Percentiles rank a stretch among this genome's conserved stretches.
Evolutionary conservation across 1,139 yeast species (phyloP).

Genomic region (Pichia cactophila): DNA sequence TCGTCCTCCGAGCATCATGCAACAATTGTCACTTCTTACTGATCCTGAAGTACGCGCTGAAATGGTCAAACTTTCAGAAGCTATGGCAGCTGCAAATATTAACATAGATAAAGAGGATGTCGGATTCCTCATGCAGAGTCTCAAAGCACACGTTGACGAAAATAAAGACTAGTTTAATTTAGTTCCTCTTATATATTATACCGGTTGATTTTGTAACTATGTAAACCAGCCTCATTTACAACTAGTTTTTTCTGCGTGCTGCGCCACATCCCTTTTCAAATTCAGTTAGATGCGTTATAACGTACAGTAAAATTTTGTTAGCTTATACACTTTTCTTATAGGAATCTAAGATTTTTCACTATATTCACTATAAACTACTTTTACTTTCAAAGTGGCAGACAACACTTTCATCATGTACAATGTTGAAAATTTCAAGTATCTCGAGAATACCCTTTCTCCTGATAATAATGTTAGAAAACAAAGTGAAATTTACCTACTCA

Average conservation of each 20-base stretch:
- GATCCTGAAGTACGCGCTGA: slow-evolving; percentile 12
- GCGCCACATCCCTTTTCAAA: too few species aligned
- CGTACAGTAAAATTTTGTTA: too few species aligned
- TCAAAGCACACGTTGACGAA: slow-evolving; percentile 12
- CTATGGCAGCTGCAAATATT: slow-evolving; percentile 10
- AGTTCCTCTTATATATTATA: too few species aligned
- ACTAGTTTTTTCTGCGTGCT: too few species aligned
- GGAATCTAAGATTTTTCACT: neutral
- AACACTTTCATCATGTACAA: neutral
- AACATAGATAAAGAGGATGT: slow-evolving; percentile 14
- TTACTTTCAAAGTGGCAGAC: too few species aligned
- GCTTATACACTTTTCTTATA: too few species aligned
- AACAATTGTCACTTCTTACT: slow-evolving; percentile 7
- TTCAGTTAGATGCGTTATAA: too few species aligned
- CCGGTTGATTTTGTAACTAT: too few species aligned
- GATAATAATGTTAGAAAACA: slow-evolving; percentile 16
- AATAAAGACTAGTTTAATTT: neutral
- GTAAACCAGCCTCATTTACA: neutral
- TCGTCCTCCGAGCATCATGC: slow-evolving; percentile 9
- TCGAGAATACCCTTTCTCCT: slow-evolving; percentile 23
- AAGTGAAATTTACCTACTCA: slow-evolving; percentile 11
- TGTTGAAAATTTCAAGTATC: slow-evolving; percentile 9
- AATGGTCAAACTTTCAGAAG: slow-evolving; percentile 11
- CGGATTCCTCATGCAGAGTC: slow-evolving; percentile 9
- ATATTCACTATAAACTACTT: too few species aligned